phyloP scores from a whole-genome alignment of 768 basidiomycete species.

The Trichaptum fuscoviolaceum region DNA sequence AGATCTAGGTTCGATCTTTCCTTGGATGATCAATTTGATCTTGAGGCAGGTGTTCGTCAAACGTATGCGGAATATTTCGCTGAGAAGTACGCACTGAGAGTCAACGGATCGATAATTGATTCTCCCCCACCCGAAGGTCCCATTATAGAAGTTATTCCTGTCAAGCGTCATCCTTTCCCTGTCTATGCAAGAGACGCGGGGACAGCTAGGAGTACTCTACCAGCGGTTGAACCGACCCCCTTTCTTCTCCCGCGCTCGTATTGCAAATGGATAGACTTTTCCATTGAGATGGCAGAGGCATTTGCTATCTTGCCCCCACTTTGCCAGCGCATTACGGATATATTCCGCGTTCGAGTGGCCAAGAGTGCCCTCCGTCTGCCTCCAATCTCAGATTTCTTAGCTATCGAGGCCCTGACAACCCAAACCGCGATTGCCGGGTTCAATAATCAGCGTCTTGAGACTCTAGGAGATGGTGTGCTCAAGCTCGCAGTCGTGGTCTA shows the following conservation, averaged over 20 bases:
- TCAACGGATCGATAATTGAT: conserved; percentile 25
- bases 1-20: conserved; percentile 61
- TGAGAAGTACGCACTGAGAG: conserved; percentile 47
- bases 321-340: conserved; percentile 57
- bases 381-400: conserved; percentile 45
- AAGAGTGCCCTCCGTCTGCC: conserved; percentile 56
- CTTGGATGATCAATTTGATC: conserved; percentile 44
- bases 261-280: conserved; percentile 52
- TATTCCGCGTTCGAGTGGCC: conserved; percentile 53
- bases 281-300: conserved; percentile 41
- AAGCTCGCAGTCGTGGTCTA: conserved; percentile 74
- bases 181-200: conserved; percentile 23
- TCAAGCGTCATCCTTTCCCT: conserved; percentile 38
- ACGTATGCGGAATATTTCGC: conserved; percentile 61
- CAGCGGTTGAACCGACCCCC: conserved; percentile 20
- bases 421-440: conserved; percentile 59
- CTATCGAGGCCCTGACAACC: conserved; percentile 72
- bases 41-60: conserved; percentile 43
- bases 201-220: conserved; percentile 21
- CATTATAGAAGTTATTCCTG: conserved; percentile 48
- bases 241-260: conserved; percentile 36
- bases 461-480: conserved; percentile 79
- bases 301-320: conserved; percentile 63
- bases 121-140: conserved; percentile 51
- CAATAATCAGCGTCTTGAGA: conserved; percentile 84